Evolutionary conservation across 768 basidiomycete species (phyloP), one percentile per base, ranked within the genome.

Genomic region (Hericium erinaceus): DNA sequence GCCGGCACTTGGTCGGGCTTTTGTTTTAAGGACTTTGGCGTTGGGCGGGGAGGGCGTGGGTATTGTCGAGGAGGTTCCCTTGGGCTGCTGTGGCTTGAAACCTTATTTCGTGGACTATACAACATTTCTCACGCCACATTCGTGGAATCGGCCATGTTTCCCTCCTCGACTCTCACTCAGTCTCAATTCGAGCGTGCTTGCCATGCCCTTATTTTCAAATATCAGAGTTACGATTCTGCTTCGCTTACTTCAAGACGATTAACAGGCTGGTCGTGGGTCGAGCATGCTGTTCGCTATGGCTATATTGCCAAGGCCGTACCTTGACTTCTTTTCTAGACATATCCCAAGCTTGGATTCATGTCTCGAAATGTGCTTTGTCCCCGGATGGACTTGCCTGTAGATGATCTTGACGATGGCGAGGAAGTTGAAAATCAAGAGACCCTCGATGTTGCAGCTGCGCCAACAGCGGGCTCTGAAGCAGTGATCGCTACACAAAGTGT

Each of bases 401-500:
- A 62, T 3, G 28, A 55, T 22, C 46, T 58, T 13, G 60, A 61
- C 12, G 59, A 63, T 6, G 58, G 54, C 11, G 69, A 78, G 46
- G 76, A 78, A 58, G 72, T 70, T n/a, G 75, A 79, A 7, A 18
- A 10, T 46, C 44, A 18, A 46, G n/a, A 20, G 44, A n/a, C 12
- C 44, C 33, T 18, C 2, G 70, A 69, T 28, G 70, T 72, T 39
- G 28, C 61, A 13, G 8, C 62, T 15, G 50, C 55, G 11, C 22
- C 46, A 51, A 4, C 33, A 16, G 16, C 24, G 4, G 38, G 33
- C 11, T 24, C 54, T 16, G 63, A 57, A 0, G 58, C 68, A 44
- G 62, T 88, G 41, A 74, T 68, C 39, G 82, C 76, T 60, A 71
- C 73, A 50, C 86, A 93, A 69, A 85, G 81, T 58, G 72, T 95